Conservation (phyloP, 305 asterid genomes). For the Fraxinus albicans region DNA sequence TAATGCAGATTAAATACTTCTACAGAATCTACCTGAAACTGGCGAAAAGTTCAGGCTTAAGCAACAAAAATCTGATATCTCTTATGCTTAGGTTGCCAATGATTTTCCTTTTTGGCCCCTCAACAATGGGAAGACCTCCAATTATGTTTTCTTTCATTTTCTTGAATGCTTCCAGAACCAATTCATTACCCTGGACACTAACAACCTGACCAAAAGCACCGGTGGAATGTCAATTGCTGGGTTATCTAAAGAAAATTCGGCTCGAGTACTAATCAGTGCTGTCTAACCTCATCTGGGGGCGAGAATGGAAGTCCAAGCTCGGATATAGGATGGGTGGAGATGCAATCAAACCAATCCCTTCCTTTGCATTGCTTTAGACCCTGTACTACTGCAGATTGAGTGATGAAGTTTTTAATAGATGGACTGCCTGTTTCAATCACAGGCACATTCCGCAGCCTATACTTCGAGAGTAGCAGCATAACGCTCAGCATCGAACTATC, state of each 20-base stretch:
- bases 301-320: slow-evolving; percentile 89
- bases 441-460: slow-evolving; percentile 81
- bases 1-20: background rate
- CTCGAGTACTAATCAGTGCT: background rate
- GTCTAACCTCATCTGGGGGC: slow-evolving; percentile 57
- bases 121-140: slow-evolving; percentile 80
- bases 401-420: slow-evolving; percentile 62
- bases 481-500: slow-evolving; percentile 68
- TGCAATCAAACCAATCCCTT: slow-evolving; percentile 89
- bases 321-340: slow-evolving; percentile 50
- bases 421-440: slow-evolving; percentile 66
- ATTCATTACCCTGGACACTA: slow-evolving; percentile 47
- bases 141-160: slow-evolving; percentile 76
- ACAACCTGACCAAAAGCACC: slow-evolving; percentile 44
- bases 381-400: slow-evolving; percentile 81
- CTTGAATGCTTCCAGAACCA: slow-evolving; percentile 77
- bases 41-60: slow-evolving; percentile 69
- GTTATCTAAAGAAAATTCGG: background rate
- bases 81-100: slow-evolving; percentile 79
- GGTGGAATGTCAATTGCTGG: background rate
- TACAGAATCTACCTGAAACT: slow-evolving; percentile 55
- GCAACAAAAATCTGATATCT: slow-evolving; percentile 77
- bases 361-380: slow-evolving; percentile 84
- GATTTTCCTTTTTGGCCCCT: slow-evolving; percentile 52
- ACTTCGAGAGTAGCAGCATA: slow-evolving; percentile 69